Conservation (phyloP, 108 stramenopile species). For the Pinguiococcus pyrenoidosus region DNA sequence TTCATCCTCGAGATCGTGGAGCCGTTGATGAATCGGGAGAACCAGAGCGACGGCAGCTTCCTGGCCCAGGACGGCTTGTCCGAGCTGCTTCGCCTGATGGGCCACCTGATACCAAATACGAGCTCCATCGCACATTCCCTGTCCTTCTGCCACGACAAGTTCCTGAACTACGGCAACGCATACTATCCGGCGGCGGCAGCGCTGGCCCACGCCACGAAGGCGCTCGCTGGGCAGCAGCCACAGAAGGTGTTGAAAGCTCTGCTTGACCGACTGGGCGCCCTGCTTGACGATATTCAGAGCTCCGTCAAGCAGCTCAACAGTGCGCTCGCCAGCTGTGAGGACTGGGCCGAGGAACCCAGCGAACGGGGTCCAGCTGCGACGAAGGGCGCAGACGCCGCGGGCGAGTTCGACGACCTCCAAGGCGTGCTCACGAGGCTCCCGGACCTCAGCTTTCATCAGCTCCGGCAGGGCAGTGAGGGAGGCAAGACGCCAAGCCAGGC, state of each 20-base stretch:
- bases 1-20: constrained; percentile 49
- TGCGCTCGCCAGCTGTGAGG: too few species aligned
- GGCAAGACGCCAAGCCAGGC: too few species aligned
- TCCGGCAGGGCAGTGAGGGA: too few species aligned
- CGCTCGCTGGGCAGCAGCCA: constrained; percentile 38
- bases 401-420: constrained; percentile 6
- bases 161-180: too few species aligned
- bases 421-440: constrained; percentile 6
- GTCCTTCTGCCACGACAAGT: too few species aligned
- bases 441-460: too few species aligned
- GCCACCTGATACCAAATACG: constrained; percentile 50
- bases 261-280: constrained; percentile 8
- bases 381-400: too few species aligned
- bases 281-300: constrained; percentile 10
- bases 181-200: constrained; percentile 55
- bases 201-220: constrained; percentile 17
- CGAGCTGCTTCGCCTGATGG: constrained; percentile 50
- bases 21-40: constrained; percentile 60
- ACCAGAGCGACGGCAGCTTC: constrained; percentile 63
- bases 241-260: constrained; percentile 44
- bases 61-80: constrained; percentile 57
- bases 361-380: too few species aligned
- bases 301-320: neutral
- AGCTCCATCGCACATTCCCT: constrained; percentile 52
- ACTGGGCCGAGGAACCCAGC: too few species aligned